Evolutionary conservation across 352 stramenopile species (phyloP), one percentile per base, ranked within the genome.

Genomic region (Phytophthora rubi): DNA sequence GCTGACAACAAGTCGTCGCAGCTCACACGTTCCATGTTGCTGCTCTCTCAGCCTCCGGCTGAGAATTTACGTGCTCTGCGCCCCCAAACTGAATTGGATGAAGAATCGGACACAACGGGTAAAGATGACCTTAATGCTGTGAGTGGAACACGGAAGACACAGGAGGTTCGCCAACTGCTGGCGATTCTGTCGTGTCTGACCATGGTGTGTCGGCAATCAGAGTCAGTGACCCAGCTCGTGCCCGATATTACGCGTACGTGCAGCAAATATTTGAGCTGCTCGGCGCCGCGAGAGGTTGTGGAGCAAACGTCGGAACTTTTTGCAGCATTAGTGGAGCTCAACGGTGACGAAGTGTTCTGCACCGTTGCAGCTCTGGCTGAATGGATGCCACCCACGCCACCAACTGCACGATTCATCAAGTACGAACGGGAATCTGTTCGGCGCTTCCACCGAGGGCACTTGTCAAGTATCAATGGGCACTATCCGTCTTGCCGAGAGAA

Each of bases 331-430:
- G 79, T 70, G 6, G 54, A 69, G 12, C 63, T 93, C 12, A 95
- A 95, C 44, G 75, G 83, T 53, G 86, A 95, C 53, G 81, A 93
- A 64, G 85, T 93, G 6, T 93, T 95, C 55, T 86, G 78, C 42
- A 69, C 73, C 1, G 35, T 93, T 49, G 86, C 81, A 12, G 56
- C 76, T 45, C 64, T 90, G 12, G 75, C 77, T 0, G 53, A 80
- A 39, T 95, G 88, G 88, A 54, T 74, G 6, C 85, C 85, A 2
- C 80, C 73, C n/a, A 13, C 62, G 4, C 79, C 85, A 10, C 83
- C 84, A 2, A 82, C 73, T 18, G 15, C 71, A 5, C 73, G 73
- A 18, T 91, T 94, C 57, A 67, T 55, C 1, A 42, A 18, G 58
- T 85, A 74, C 33, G 61, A 63, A n/a, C n/a, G 21, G 1, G 73